These are phyloP conservation scores for Pittosporum tobira DNA, from an alignment of 129 eudicot species.

Conservation along the genomic window DNA sequence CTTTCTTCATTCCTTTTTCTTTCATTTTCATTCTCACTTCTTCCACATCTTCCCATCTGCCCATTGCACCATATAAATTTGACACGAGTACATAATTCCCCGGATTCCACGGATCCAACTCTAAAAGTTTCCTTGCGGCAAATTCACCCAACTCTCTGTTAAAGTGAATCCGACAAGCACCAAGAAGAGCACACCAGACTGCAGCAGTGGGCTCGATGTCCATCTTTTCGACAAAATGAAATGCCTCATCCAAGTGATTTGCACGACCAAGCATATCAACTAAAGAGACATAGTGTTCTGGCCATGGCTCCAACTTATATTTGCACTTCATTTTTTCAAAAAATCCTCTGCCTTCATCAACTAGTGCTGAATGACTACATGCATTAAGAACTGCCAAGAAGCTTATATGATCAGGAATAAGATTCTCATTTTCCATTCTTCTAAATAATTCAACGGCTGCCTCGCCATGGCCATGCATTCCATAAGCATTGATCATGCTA, in stretches of 20 bases:
- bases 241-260: slow-evolving; percentile 61
- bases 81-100: slow-evolving; percentile 72
- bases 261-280: slow-evolving; percentile 88
- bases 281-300: slow-evolving; percentile 76
- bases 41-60: slow-evolving; percentile 68
- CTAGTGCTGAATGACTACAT: slow-evolving; percentile 72
- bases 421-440: slow-evolving; percentile 39
- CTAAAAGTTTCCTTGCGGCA: slow-evolving; percentile 62
- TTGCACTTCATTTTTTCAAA: slow-evolving; percentile 39
- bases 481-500: slow-evolving; percentile 74
- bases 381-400: slow-evolving; percentile 77
- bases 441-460: slow-evolving; percentile 42
- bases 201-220: slow-evolving; percentile 47
- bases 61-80: slow-evolving; percentile 49
- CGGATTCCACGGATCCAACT: slow-evolving; percentile 46
- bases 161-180: slow-evolving; percentile 60
- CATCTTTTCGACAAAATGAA: slow-evolving; percentile 48
- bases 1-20: slow-evolving; percentile 59
- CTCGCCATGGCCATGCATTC: slow-evolving; percentile 68
- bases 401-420: slow-evolving; percentile 62
- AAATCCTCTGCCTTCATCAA: slow-evolving; percentile 49
- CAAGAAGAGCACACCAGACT: slow-evolving; percentile 76
- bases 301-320: slow-evolving; percentile 66
- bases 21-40: slow-evolving; percentile 59
- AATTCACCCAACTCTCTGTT: slow-evolving; percentile 48